Evolutionary conservation across 148 eudicot genomes (phyloP), one percentile per base, ranked within the genome.

Genomic region (Rhododendron mucronatum): DNA sequence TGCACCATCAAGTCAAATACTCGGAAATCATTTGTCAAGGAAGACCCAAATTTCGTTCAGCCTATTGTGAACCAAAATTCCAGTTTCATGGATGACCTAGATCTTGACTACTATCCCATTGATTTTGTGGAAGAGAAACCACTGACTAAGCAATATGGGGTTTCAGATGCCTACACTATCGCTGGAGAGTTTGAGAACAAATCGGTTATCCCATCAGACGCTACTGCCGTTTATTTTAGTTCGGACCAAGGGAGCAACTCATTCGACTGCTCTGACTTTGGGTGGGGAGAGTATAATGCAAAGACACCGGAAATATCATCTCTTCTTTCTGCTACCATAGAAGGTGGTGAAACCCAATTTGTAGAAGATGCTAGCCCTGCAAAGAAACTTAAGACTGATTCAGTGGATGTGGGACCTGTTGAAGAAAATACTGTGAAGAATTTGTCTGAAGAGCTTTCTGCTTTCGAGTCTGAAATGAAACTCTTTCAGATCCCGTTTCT

Each of bases 241-340:
- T 93, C 98, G n/a, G 96, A 92, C 26, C 92, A 97, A 78, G 97
- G 93, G 30, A 94, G 96, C 39, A 92, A 97, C 91, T 95, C 98
- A 28, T 89, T 93, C 71, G 96, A 90, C 71, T 91, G 90, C 82
- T 94, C 98, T 41, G 98, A 97, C 86, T 92, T 94, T 63, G 91
- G 88, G 8, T 93, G 95, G 95, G 98, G 92, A 81, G 96, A 93
- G 53, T 90, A 90, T 78, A 87, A 87, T 48, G 87, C 91, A 0
- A 93, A 76, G 51, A 95, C 98, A 50, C 96, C 95, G 0, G 98
- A 94, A 78, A 92, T 95, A 45, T 91, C 99, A 18, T 97, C 99
- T 8, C 84, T 93, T 84, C 92, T 97, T 67, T 86, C 96, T 18
- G 91, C 92, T 79, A 84, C 91, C 55, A 12, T 92, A 5, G 94